Evolutionary conservation across 345 rosid species (phyloP).

Genomic region (Firmiana major): DNA sequence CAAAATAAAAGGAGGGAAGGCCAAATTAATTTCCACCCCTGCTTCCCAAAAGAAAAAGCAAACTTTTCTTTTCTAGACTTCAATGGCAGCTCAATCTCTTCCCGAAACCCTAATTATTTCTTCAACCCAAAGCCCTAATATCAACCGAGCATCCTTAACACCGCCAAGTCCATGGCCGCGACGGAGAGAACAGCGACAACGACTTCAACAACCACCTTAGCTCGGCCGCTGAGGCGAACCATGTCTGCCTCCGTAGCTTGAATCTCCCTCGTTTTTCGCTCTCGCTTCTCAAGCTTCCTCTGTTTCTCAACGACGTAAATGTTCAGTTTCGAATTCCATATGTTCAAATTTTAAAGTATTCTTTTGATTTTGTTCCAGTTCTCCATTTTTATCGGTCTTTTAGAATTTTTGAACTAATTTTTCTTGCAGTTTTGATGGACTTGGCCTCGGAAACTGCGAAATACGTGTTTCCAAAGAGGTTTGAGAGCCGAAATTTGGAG

Average conservation of each 20-base stretch:
- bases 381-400: not conserved
- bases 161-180: constrained; percentile 32
- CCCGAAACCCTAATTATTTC: constrained; percentile 11
- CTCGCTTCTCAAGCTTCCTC: constrained; percentile 74
- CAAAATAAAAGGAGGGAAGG: no score
- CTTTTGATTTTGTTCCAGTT: not conserved
- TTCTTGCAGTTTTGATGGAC: constrained; percentile 57
- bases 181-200: constrained; percentile 13
- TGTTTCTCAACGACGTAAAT: constrained; percentile 78
- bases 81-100: constrained; percentile 26
- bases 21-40: not conserved
- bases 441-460: constrained; percentile 67
- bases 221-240: constrained; percentile 37
- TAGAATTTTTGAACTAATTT: not conserved
- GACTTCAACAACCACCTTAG: constrained; percentile 6
- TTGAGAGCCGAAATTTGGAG: constrained; percentile 61
- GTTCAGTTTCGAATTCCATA: constrained; percentile 19
- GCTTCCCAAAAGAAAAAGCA: not conserved
- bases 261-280: constrained; percentile 71
- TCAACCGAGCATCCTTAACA: constrained; percentile 13
- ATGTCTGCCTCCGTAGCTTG: constrained; percentile 67
- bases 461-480: constrained; percentile 77
- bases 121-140: not conserved
- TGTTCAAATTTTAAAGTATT: not conserved
- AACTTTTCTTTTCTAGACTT: constrained; percentile 20